phyloP scores from a whole-genome alignment of 1,284 basidiomycete species.

The Bondarzewia mesenterica region DNA sequence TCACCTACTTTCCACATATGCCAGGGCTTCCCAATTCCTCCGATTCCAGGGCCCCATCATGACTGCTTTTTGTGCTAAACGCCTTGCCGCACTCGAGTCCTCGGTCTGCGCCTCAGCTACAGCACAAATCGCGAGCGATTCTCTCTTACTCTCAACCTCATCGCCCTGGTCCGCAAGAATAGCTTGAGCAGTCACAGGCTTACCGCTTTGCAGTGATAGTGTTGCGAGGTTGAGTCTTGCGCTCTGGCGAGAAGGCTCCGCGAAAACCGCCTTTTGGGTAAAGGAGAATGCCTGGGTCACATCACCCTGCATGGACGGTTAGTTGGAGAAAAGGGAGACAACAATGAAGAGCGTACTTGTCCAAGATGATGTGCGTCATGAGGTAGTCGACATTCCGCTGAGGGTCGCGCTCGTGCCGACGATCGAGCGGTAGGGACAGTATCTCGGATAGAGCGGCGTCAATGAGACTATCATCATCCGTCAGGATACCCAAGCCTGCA shows the following conservation, averaged over 20 bases:
- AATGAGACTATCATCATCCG: constrained; percentile 70
- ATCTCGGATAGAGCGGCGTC: constrained; percentile 87
- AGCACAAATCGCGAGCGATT: constrained; percentile 36
- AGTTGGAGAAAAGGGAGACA: neutral
- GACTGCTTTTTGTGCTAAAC: constrained; percentile 24
- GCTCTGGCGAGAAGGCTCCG: constrained; percentile 44
- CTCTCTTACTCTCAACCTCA: constrained; percentile 24
- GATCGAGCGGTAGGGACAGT: constrained; percentile 53
- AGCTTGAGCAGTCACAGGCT: constrained; percentile 32
- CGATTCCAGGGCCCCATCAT: constrained; percentile 58
- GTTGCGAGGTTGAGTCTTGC: constrained; percentile 45
- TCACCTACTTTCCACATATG: constrained; percentile 35
- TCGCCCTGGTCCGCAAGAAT: constrained; percentile 24
- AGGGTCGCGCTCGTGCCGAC: constrained; percentile 57
- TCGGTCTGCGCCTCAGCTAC: constrained; percentile 24
- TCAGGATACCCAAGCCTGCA: constrained; percentile 81
- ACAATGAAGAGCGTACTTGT: constrained; percentile 36
- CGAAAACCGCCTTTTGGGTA: constrained; percentile 47
- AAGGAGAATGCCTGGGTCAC: constrained; percentile 39
- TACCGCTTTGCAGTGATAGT: constrained; percentile 41
- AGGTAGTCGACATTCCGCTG: constrained; percentile 58
- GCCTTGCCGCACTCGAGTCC: constrained; percentile 7
- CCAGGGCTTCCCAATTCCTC: constrained; percentile 53
- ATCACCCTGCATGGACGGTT: constrained; percentile 33
- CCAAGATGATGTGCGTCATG: constrained; percentile 55